Base-by-base conservation (phyloP, 164 flowering plant species). In the Chimonanthus salicifolius region DNA sequence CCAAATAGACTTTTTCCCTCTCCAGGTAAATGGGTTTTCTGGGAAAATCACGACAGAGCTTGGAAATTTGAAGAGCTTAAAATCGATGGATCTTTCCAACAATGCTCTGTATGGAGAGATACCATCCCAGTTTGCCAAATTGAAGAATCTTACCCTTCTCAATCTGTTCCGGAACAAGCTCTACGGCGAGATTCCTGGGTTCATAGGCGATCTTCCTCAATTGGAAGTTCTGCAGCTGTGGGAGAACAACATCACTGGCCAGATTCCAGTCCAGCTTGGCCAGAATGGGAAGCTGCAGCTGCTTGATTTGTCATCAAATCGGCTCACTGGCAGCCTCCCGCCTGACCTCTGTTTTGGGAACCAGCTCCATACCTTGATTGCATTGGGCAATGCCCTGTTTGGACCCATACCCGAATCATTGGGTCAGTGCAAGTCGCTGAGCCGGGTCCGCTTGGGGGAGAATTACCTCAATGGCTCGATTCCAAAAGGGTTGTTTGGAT, bases 241-340 rank as follows among this genome's bases (percentile, higher is more conserved):
- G 99, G 97, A 94, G 75, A 96, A 96, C 72, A 96, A 92, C 72
- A 90, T 96, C 78, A 94, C 99, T 3, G 97, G 93, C 1, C 85
- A 82, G 67, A 87, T 96, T 66, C 99, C 99, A 7, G 78, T 60
- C 67, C 79, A 73, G 5, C 81, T 96, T 33, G 99, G 99, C 5
- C 79, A 58, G 18, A 96, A 87, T 64, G 90, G 92, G 16, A 88
- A 74, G 73, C 80, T 96, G 11, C 81, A 73, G 76, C 74, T 85
- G 45, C 80, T 96, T 0, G 99, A 96, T 77, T 79, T 96, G 18
- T 91, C 97, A 0, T 88, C 99, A 1, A 96, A 96, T 78, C 89
- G 87, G 62, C 74, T 96, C 18, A 96, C 99, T 0, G 98, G 99
- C 2, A 76, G 78, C 51, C 80, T 94, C 3, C 99, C 99, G 0